Base-by-base conservation (phyloP, 768 basidiomycete species). In the Mycena sanguinolenta region DNA sequence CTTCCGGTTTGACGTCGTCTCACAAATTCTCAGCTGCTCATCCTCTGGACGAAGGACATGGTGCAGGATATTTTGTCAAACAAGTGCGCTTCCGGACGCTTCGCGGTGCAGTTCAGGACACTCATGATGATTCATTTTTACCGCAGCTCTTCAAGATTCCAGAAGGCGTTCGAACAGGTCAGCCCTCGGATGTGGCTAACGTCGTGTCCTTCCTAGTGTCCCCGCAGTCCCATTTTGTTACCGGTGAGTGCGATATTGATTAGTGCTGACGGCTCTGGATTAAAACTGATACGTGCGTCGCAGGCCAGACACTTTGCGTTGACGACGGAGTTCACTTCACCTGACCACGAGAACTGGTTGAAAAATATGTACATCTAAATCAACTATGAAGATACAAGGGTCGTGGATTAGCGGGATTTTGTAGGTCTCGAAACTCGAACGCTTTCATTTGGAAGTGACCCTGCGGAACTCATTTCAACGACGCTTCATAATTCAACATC, bases 171-270 rank as follows among this genome's bases (percentile, higher is more conserved):
- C 63, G 70, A 19, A 66, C 62, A 0, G 77, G 75, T 7, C 60
- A 70, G 52, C 49, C 74, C 2, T 62, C 74, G 13, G 72, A 76
- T 23, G 73, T 78, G 2, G 75, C 71, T 16, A 74, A 72, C 14
- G 17, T 76, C 8, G 74, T 77, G 30, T 77, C 76, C 16, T 80
- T 73, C 52, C 76, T 81, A 6, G 77, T 74, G 25, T 76, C 79
- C 14, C 76, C 72, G 63, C 76, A 71, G 23, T 72, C 75, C 7
- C 72, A 75, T 57, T 75, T 74, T 30, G 70, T 79, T 27, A 76
- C 74, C 9, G 80, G 77, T 77, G 42, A 72, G 75, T n/a, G n/a
- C 23, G 3, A 13, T 23, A n/a, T 23, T 14, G 13, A 25, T 30
- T 0, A 14, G 25, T 14, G 5, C n/a, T 28, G 13, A n/a, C n/a